A percentile compares a stretch with the other conserved stretches of the same genome.
phyloP scores from a whole-genome alignment of 495 filamentous ascomycete genomes.

The Copromyces sp. region DNA sequence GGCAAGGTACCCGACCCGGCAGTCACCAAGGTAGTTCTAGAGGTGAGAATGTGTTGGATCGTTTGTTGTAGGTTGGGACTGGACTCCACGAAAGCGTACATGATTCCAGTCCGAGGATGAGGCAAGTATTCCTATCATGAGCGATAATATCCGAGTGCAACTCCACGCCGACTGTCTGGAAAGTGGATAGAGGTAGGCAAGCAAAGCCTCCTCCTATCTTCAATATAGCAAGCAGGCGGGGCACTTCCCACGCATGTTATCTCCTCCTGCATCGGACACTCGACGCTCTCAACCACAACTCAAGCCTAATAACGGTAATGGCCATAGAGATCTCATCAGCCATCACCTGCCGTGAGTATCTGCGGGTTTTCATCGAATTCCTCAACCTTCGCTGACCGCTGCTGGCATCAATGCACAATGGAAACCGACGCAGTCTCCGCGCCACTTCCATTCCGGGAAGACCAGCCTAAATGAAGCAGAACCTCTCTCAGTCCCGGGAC shows the following conservation, averaged over 20 bases:
- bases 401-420: background rate
- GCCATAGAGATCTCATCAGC: background rate
- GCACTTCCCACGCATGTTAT: too few species aligned
- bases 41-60: background rate
- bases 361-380: background rate
- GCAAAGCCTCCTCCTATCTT: background rate
- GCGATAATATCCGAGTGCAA: background rate
- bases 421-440: background rate
- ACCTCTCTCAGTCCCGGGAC: too few species aligned
- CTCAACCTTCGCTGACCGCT: too few species aligned
- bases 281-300: too few species aligned
- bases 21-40: too few species aligned
- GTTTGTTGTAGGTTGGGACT: background rate
- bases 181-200: too few species aligned
- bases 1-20: too few species aligned
- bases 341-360: background rate
- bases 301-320: background rate
- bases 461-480: too few species aligned
- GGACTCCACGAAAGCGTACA: background rate
- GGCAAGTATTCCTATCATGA: background rate
- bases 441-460: background rate
- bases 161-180: too few species aligned
- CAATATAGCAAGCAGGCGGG: too few species aligned
- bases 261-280: too few species aligned
- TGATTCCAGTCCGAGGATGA: too few species aligned